Conservation (phyloP, 352 stramenopile genomes). For the Pythium inflatum region DNA sequence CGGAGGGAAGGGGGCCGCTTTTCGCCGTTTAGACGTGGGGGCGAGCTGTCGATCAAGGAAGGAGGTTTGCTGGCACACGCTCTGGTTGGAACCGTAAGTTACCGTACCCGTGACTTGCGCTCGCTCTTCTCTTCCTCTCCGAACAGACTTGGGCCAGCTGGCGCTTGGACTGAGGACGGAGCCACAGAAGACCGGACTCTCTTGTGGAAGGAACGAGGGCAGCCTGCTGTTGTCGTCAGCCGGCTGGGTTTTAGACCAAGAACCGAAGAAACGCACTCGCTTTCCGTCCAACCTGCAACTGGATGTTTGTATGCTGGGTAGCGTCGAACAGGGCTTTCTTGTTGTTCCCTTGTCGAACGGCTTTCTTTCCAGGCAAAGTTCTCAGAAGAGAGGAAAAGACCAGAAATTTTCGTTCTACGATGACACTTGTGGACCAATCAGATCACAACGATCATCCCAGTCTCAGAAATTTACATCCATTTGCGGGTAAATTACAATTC, state of each 20-base stretch:
- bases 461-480: conserved; percentile 27
- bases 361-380: conserved; percentile 38
- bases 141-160: conserved; percentile 31
- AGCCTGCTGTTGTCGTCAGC: conserved; percentile 22
- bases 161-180: conserved; percentile 27
- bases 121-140: conserved; percentile 34
- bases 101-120: conserved; percentile 17
- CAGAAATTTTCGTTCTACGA: conserved; percentile 12
- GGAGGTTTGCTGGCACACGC: no score
- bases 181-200: conserved; percentile 19
- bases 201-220: conserved; percentile 27
- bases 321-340: background rate
- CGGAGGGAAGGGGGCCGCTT: conserved; percentile 8
- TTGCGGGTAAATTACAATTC: conserved; percentile 8
- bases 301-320: conserved; percentile 23
- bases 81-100: conserved; percentile 7
- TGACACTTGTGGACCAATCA: conserved; percentile 21
- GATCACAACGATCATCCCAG: conserved; percentile 6
- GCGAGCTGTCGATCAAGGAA: background rate
- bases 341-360: conserved; percentile 31
- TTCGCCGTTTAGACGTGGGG: conserved; percentile 24
- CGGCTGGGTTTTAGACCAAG: conserved; percentile 20
- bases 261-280: conserved; percentile 33
- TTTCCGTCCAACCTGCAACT: conserved; percentile 24
- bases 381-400: conserved; percentile 27